Evolutionary conservation across 2,329 filamentous ascomycete genomes (phyloP).

Genomic region (Aureobasidium musti): DNA sequence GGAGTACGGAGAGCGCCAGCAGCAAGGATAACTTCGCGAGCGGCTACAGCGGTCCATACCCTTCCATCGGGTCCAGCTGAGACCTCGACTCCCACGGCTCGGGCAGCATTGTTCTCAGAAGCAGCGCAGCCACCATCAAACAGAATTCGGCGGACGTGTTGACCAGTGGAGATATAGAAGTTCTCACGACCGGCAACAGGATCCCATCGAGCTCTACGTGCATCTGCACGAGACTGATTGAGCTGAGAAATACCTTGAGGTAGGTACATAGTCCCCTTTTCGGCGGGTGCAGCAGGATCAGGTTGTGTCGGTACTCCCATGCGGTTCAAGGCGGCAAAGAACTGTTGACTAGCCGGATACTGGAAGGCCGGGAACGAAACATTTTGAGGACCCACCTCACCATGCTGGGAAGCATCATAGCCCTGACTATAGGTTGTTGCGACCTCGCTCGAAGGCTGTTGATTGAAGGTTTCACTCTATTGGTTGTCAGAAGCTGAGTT

Average conservation of each 20-base stretch:
- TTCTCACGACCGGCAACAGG: slow-evolving; percentile 41
- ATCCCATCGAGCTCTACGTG: slow-evolving; percentile 46
- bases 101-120: slow-evolving; percentile 22
- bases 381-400: slow-evolving; percentile 53
- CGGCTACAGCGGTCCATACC: slow-evolving; percentile 30
- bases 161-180: slow-evolving; percentile 43
- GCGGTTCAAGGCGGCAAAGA: slow-evolving; percentile 44
- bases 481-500: background rate
- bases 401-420: slow-evolving; percentile 48
- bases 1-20: slow-evolving; percentile 43
- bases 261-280: slow-evolving; percentile 45
- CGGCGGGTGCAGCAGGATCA: slow-evolving; percentile 46
- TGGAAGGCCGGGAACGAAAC: slow-evolving; percentile 36
- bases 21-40: slow-evolving; percentile 39
- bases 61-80: slow-evolving; percentile 23
- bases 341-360: slow-evolving; percentile 33
- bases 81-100: slow-evolving; percentile 30
- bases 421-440: slow-evolving; percentile 44
- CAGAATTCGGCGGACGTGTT: slow-evolving; percentile 43
- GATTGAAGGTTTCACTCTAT: slow-evolving; percentile 38
- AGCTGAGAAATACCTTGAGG: slow-evolving; percentile 43
- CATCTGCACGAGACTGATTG: slow-evolving; percentile 46
- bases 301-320: slow-evolving; percentile 44
- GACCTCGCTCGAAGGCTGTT: slow-evolving; percentile 39
- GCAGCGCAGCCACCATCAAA: slow-evolving; percentile 35